These are phyloP conservation scores for Trichophyton schoenleinii DNA, from an alignment of 2,329 filamentous ascomycete genomes.

Conservation along the genomic window DNA sequence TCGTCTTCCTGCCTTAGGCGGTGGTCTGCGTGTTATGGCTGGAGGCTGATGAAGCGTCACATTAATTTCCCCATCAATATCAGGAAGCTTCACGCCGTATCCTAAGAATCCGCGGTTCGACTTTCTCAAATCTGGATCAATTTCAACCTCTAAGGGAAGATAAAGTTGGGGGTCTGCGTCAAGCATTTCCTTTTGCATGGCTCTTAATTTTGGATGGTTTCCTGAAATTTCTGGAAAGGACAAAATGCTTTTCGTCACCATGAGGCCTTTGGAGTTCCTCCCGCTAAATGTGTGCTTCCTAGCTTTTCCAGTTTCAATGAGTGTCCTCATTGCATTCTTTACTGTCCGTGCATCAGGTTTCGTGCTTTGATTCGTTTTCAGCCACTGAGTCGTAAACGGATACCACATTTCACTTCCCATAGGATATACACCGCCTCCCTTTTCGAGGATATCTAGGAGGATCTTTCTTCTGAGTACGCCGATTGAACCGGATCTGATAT, in stretches of 20 bases:
- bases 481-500: slow-evolving; percentile 30
- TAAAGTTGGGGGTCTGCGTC: slow-evolving; percentile 32
- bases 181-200: slow-evolving; percentile 40
- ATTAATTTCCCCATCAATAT: slow-evolving; percentile 22
- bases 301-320: slow-evolving; percentile 40
- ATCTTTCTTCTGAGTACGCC: slow-evolving; percentile 37
- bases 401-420: slow-evolving; percentile 43
- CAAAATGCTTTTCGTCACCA: slow-evolving; percentile 40
- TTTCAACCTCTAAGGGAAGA: slow-evolving; percentile 32
- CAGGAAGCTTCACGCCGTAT: slow-evolving; percentile 17
- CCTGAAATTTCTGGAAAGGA: slow-evolving; percentile 35
- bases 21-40: slow-evolving; percentile 16
- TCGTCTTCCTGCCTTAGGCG: slow-evolving; percentile 3
- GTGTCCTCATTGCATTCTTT: slow-evolving; percentile 36
- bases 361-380: slow-evolving; percentile 31
- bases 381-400: slow-evolving; percentile 44
- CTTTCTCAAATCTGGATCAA: slow-evolving; percentile 26
- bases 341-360: slow-evolving; percentile 43
- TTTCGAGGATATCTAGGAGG: slow-evolving; percentile 42
- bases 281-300: slow-evolving; percentile 43
- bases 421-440: slow-evolving; percentile 44
- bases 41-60: slow-evolving; percentile 29
- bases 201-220: slow-evolving; percentile 34
- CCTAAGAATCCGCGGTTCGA: slow-evolving; percentile 9
- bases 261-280: slow-evolving; percentile 34